Evolutionary conservation across 2,329 filamentous ascomycete genomes (phyloP).

Genomic region (Hypoxylon sp.): DNA sequence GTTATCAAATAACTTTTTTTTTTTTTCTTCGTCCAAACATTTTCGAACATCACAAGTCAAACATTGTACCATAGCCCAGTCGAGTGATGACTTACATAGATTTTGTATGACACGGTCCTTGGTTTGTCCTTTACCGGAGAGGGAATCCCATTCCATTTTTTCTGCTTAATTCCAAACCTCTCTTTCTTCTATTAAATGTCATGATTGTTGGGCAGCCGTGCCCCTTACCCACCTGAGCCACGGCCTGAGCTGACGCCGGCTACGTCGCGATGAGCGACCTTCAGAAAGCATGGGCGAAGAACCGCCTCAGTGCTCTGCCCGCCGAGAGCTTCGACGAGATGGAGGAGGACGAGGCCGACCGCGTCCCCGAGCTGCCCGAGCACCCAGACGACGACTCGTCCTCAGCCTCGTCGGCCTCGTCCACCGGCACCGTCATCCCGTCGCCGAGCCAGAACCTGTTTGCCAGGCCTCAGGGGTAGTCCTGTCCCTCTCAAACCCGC

Average conservation of each 20-base stretch:
- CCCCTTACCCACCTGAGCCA: background rate
- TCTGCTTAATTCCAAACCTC: background rate
- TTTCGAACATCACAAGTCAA: background rate
- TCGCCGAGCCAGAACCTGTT: conserved; percentile 77
- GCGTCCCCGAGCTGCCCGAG: conserved; percentile 54
- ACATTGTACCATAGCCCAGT: background rate
- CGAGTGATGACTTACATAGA: conserved; percentile 10
- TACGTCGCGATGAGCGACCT: conserved; percentile 74
- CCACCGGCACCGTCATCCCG: conserved; percentile 89
- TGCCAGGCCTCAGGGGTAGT: conserved; percentile 73
- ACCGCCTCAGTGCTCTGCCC: conserved; percentile 70
- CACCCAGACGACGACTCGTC: conserved; percentile 72
- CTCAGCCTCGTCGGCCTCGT: conserved; percentile 86
- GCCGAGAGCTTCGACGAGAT: conserved; percentile 59
- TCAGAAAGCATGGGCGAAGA: conserved; percentile 79
- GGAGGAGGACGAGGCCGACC: conserved; percentile 56
- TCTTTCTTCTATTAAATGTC: conserved; percentile 3
- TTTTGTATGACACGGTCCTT: no score
- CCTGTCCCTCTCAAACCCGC: conserved; percentile 35
- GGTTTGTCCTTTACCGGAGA: no score
- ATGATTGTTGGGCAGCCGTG: conserved; percentile 15
- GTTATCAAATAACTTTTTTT: background rate
- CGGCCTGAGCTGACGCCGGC: background rate
- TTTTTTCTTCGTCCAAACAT: no score
- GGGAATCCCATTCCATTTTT: no score